Base-by-base conservation (phyloP, 305 asterid genomes). In the Andrographis paniculata region DNA sequence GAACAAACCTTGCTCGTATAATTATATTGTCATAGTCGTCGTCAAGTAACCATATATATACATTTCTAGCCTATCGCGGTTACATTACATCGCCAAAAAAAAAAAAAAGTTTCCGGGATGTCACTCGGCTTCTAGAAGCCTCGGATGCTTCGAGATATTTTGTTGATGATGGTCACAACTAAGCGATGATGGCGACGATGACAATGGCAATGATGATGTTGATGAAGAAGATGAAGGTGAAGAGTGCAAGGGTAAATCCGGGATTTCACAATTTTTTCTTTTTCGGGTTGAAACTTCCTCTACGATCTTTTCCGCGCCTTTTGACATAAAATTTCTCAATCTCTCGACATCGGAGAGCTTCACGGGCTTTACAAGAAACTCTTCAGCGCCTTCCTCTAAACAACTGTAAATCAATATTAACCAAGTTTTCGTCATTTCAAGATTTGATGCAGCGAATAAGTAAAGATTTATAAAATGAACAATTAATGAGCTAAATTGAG, bases 371-470 rank as follows among this genome's bases (percentile, higher is more conserved):
- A 82, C 72, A 1, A 89, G 87, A 63, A 73, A 89, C 37, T 82
- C 95, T 36, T 85, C 75, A 0, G 97, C 97, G 31, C 97, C 97
- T 64, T 77, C 97, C 56, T 89, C 95, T 50, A 89, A 55, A 53
- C 97, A 89, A 55, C 97, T 84, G 36, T 1, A 2, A 30, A 15
- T 4, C 30, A 24, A 24, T 4, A 24, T n/a, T n/a, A n/a, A n/a
- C n/a, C n/a, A n/a, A n/a, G n/a, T n/a, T n/a, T n/a, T n/a, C n/a
- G n/a, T n/a, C n/a, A n/a, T n/a, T n/a, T n/a, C n/a, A n/a, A n/a
- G n/a, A n/a, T n/a, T n/a, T n/a, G n/a, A n/a, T n/a, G n/a, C n/a
- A n/a, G n/a, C n/a, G n/a, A n/a, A n/a, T n/a, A n/a, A n/a, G n/a
- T n/a, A n/a, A n/a, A n/a, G n/a, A n/a, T n/a, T n/a, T n/a, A n/a